Evolutionary conservation across 495 filamentous ascomycete species (phyloP), one percentile per base, ranked within the genome.

Genomic region (Aspergillus coremiiformis): DNA sequence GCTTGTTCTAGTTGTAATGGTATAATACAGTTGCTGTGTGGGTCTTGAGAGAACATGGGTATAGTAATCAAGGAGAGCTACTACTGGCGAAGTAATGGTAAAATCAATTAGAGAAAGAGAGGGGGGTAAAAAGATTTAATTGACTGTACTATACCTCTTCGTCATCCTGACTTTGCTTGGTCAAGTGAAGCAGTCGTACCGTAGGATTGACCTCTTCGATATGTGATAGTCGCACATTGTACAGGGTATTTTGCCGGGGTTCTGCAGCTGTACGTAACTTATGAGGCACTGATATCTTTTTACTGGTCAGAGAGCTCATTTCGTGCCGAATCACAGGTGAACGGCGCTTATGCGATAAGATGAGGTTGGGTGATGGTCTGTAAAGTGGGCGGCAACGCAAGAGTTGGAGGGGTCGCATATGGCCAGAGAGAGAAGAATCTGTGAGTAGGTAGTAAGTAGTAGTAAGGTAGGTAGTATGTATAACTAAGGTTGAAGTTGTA

Each of bases 211-310:
- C 55, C 45, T 74, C 63, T 19, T 75, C 66, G 24, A 84, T 68
- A 43, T 72, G 61, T 30, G 64, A 68, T 5, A 84, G 56, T 1
- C 58, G 71, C 27, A 78, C 78, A 2, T 57, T 67, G 60, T 82
- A 73, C 24, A 82, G 68, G 17, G 69, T 62, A 55, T 78, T 67
- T 35, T 85, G 82, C 33, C 88, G 84, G 42, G 83, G 85, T 52
- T 89, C 84, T 20, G 76, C 68, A 2, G 84, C 83, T 7, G 89
- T 94, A 48, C 89, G 82, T 57, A 89, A 77, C 49, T 74, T 67
- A 49, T 83, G 80, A 43, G 73, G 72, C 43, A 73, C 63, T 0
- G 70, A 72, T 21, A 61, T 62, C 49, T 67, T 62, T n/a, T 44
- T 54, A 26, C 48, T 62, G 43, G 65, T 60, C 15, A 58, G 53